A percentile compares a stretch with the other conserved stretches of the same genome.
Evolutionary conservation across 106 monocot species (phyloP).

Genomic region (Platanthera zijinensis): DNA sequence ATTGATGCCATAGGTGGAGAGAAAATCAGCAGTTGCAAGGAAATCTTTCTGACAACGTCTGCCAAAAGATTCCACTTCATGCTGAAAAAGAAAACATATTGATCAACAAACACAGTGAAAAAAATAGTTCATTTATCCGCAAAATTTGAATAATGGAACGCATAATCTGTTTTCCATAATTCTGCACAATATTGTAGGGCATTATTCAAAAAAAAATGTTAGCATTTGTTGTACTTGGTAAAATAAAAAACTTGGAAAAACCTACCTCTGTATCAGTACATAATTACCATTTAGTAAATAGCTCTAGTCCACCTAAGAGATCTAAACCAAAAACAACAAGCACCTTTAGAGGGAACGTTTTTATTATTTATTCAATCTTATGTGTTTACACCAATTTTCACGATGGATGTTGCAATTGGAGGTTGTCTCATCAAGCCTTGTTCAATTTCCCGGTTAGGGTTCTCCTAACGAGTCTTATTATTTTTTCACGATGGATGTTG

Average conservation of each 20-base stretch:
- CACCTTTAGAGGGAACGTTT: neutral
- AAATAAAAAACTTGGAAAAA: neutral
- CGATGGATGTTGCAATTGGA: too few species aligned
- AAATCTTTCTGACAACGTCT: constrained; percentile 61
- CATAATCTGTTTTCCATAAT: neutral
- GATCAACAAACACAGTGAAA: neutral
- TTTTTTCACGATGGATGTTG: too few species aligned
- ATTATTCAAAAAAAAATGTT: neutral
- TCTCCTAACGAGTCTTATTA: too few species aligned
- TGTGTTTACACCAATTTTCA: too few species aligned
- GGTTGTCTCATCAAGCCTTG: too few species aligned
- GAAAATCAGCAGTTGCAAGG: constrained; percentile 85
- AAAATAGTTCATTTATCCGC: neutral
- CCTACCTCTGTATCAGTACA: neutral
- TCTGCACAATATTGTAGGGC: neutral
- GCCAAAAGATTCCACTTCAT: constrained; percentile 40
- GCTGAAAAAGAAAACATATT: constrained; percentile 27
- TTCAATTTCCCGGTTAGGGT: too few species aligned
- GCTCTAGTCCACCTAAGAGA: neutral
- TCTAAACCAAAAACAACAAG: neutral
- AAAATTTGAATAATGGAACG: neutral
- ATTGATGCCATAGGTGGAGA: constrained; percentile 54
- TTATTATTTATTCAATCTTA: too few species aligned
- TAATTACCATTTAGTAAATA: neutral
- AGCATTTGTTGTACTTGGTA: neutral